Evolutionary conservation across 2,329 filamentous ascomycete species (phyloP), one percentile per base, ranked within the genome.

Genomic region (Byssochlamys sp.): DNA sequence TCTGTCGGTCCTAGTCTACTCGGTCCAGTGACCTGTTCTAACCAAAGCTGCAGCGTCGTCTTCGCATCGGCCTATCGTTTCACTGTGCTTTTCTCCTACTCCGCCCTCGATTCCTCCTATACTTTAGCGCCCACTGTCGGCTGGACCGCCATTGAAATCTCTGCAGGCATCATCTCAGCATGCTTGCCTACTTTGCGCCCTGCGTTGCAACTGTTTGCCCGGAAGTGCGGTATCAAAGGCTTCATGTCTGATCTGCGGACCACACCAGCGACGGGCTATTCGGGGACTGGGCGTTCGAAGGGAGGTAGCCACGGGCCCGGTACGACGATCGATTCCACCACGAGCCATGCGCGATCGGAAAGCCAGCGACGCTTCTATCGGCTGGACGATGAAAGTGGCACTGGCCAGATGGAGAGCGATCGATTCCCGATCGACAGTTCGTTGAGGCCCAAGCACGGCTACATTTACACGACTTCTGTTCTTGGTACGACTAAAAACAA

Each of bases 101-200:
- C 53, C 28, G 11, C 63, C 12, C 10, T 52, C 10, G 64, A 67
- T 53, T 62, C 64, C 7, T 63, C 66, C 49, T 68, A 67, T 57
- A 67, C 66, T 14, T 63, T 68, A 27, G 66, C 65, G n/a, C 65
- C 59, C 5, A 66, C 65, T 19, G 65, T 67, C 35, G 66, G 61
- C 55, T 68, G 66, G 66, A 66, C 66, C 19, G 63, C 66, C 10
- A 68, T 68, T 52, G 66, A 68, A 54, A 67, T 67, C 63, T 64
- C 66, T 19, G 65, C 66, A 27, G 66, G 66, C 4, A 67, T 68
- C 29, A 61, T 66, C 12, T 67, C 65, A 4, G 66, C 66, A n/a
- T 66, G 63, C 51, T 64, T 68, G 0, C 66, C 66, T 1, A 67
- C 66, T 10, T 55, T 68, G 6, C 63, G 65, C 2, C 66, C 66